Evolutionary conservation across 495 filamentous ascomycete species (phyloP).

Genomic region (Haplographium delicatum): DNA sequence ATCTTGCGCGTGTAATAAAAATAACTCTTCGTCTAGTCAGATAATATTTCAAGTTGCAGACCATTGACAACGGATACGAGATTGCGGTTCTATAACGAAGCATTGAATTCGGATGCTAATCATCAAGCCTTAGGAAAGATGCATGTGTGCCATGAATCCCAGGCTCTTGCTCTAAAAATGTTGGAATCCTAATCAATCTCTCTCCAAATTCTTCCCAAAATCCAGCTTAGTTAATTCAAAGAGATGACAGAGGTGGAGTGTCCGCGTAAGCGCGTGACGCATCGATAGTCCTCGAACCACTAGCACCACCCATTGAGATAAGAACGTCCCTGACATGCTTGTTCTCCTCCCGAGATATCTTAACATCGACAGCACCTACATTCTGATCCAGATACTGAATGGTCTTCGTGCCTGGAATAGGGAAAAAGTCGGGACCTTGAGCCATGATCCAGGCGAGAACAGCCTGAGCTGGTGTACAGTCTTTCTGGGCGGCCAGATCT

Average conservation of each 20-base stretch:
- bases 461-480: slow-evolving; percentile 63
- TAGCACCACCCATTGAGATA: neutral
- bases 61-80: neutral
- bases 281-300: neutral
- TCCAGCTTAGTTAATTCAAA: neutral
- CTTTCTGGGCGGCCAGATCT: slow-evolving; percentile 40
- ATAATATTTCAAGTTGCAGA: no score
- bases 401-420: slow-evolving; percentile 64
- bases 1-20: no score
- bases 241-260: neutral
- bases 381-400: neutral
- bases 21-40: no score
- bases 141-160: neutral
- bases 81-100: neutral
- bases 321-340: neutral
- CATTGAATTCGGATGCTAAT: neutral
- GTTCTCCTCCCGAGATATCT: neutral
- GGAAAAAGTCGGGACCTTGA: slow-evolving; percentile 52
- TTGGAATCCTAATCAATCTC: neutral
- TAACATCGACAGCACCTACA: neutral
- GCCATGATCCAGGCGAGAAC: slow-evolving; percentile 59
- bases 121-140: neutral
- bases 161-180: neutral
- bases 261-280: neutral
- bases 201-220: no score